A percentile compares a stretch with the other conserved stretches of the same genome.
Evolutionary conservation across 169 alveolate genomes (phyloP).

Genomic region (Plasmodium falciparum): DNA sequence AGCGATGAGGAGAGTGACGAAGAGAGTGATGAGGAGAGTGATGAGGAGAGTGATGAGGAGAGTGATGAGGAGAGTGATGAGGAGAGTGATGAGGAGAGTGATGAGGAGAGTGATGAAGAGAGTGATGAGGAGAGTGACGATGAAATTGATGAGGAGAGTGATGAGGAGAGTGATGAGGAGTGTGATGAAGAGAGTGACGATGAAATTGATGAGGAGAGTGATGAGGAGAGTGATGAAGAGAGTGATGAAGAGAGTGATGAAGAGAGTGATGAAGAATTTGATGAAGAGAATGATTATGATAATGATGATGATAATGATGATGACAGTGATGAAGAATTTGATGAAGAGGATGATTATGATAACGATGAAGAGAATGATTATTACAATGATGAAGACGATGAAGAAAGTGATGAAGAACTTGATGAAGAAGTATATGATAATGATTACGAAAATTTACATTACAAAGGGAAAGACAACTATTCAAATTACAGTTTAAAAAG

Average conservation of each 20-base stretch:
- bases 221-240: background rate
- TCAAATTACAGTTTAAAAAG: conserved; percentile 3
- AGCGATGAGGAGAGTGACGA: background rate
- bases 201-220: background rate
- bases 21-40: background rate
- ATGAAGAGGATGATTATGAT: background rate
- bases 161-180: conserved; percentile 7
- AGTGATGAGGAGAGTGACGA: conserved; percentile 2
- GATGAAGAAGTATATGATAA: background rate
- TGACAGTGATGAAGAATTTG: conserved; percentile 1
- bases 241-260: background rate
- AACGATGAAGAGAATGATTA: background rate
- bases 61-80: background rate
- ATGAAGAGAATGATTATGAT: background rate
- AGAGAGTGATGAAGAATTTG: background rate
- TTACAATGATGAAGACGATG: conserved; percentile 15
- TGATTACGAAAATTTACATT: background rate
- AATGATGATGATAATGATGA: conserved; percentile 10
- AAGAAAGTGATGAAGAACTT: background rate
- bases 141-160: conserved; percentile 7
- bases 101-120: background rate
- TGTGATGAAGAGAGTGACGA: background rate
- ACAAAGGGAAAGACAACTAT: background rate
- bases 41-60: background rate
- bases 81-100: background rate